A percentile compares a stretch with the other conserved stretches of the same genome.
Evolutionary conservation across 208 protist species (phyloP).

Genomic region (Perkinsela sp.): DNA sequence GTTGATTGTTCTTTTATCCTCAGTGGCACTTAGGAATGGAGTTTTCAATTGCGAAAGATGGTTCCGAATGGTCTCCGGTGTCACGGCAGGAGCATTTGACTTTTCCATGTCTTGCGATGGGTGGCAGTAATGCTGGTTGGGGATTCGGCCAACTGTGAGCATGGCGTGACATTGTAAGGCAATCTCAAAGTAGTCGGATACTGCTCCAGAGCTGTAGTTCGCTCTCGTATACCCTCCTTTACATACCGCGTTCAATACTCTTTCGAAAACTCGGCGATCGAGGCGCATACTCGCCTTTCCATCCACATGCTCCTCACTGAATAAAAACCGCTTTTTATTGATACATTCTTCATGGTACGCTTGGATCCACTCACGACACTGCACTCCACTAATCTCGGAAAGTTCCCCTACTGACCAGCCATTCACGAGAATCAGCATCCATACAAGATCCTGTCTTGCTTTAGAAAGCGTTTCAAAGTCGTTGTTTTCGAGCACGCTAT

Average conservation of each 20-base stretch:
- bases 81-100: conserved; percentile 15
- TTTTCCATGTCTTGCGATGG: conserved; percentile 4
- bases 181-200: conserved; percentile 18
- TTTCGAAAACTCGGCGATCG: conserved; percentile 7
- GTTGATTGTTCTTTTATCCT: neutral
- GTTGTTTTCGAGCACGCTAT: conserved; percentile 11
- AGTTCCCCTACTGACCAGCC: conserved; percentile 18
- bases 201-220: conserved; percentile 3
- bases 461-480: conserved; percentile 14
- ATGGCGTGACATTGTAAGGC: conserved; percentile 25
- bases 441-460: conserved; percentile 21
- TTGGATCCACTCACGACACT: conserved; percentile 21
- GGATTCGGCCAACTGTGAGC: conserved; percentile 16
- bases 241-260: conserved; percentile 13
- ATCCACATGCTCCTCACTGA: conserved; percentile 8
- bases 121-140: conserved; percentile 11
- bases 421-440: conserved; percentile 20
- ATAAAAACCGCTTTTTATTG: conserved; percentile 7
- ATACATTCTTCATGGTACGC: conserved; percentile 10
- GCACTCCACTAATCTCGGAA: conserved; percentile 7
- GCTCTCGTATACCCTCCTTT: conserved; percentile 3
- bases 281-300: conserved; percentile 9
- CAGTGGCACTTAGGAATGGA: neutral
- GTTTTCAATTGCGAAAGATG: conserved; percentile 10
- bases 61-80: conserved; percentile 12